Evolutionary conservation across 2,329 filamentous ascomycete genomes (phyloP).

Genomic region (Cladophialophora bantiana): DNA sequence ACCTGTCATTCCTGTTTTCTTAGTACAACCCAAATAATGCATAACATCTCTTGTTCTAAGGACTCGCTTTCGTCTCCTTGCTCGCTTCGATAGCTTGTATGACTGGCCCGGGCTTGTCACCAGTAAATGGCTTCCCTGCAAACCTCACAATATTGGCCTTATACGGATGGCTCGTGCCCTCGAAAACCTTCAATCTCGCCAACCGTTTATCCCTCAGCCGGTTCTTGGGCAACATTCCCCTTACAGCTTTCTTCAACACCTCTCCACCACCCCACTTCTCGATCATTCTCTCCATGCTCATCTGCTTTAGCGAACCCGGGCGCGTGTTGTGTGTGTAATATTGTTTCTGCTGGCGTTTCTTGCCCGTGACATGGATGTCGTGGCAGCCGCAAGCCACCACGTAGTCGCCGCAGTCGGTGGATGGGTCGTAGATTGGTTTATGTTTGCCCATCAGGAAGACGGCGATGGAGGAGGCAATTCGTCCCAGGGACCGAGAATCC

Average conservation of each 20-base stretch:
- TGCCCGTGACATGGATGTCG: slow-evolving; percentile 84
- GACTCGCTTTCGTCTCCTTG: slow-evolving; percentile 18
- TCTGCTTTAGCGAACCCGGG: slow-evolving; percentile 82
- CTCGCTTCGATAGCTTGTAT: slow-evolving; percentile 35
- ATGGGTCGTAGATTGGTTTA: slow-evolving; percentile 97
- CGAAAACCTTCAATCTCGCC: slow-evolving; percentile 91
- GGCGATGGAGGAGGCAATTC: slow-evolving; percentile 56
- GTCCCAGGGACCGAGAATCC: slow-evolving; percentile 53
- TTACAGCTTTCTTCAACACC: slow-evolving; percentile 87
- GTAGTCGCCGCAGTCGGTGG: slow-evolving; percentile 98
- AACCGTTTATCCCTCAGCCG: slow-evolving; percentile 84
- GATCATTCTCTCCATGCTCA: slow-evolving; percentile 96
- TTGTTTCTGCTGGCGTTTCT: slow-evolving; percentile 90
- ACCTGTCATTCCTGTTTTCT: background rate
- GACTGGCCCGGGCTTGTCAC: slow-evolving; percentile 24
- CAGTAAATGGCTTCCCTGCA: slow-evolving; percentile 57
- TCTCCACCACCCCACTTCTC: slow-evolving; percentile 92
- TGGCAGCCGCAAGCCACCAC: slow-evolving; percentile 92
- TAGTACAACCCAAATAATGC: slow-evolving; percentile 19
- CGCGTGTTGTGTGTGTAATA: slow-evolving; percentile 96
- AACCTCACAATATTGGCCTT: slow-evolving; percentile 84
- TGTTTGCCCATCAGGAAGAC: slow-evolving; percentile 83
- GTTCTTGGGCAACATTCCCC: slow-evolving; percentile 98
- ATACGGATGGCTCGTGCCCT: slow-evolving; percentile 91
- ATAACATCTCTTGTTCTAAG: slow-evolving; percentile 4